Evolutionary conservation across 768 basidiomycete species (phyloP).

Genomic region (Gyrodon lividus): DNA sequence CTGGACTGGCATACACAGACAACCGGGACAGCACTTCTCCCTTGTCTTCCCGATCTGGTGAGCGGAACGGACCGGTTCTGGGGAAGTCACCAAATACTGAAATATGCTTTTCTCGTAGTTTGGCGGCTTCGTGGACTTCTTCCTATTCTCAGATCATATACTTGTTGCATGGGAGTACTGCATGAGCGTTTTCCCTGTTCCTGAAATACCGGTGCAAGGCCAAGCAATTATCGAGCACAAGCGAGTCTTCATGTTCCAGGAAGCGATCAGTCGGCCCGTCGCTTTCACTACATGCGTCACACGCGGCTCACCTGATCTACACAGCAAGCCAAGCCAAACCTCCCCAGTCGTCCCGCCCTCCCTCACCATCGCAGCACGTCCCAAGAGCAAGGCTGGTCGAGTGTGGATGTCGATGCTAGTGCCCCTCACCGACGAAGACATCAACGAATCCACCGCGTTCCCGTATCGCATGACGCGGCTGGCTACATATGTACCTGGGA

Average conservation of each 20-base stretch:
- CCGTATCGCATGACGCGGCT: constrained; percentile 20
- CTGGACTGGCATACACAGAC: constrained; percentile 27
- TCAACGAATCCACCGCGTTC: constrained; percentile 8
- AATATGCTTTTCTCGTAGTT: constrained; percentile 13
- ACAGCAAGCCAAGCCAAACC: not conserved
- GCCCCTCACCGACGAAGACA: constrained; percentile 13
- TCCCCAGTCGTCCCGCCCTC: constrained; percentile 4
- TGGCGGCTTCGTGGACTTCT: constrained; percentile 26
- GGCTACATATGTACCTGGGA: constrained; percentile 9
- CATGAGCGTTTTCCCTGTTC: constrained; percentile 27
- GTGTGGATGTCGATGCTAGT: constrained; percentile 27
- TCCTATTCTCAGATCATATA: constrained; percentile 20
- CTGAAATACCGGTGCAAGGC: constrained; percentile 20
- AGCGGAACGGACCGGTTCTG: constrained; percentile 5
- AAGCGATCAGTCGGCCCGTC: constrained; percentile 21
- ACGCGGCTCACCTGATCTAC: constrained; percentile 2
- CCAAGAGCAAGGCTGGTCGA: constrained; percentile 7
- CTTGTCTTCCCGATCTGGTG: constrained; percentile 21
- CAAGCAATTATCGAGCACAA: constrained; percentile 19
- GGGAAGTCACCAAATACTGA: not conserved
- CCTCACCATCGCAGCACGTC: constrained; percentile 27
- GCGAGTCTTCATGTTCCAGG: constrained; percentile 28
- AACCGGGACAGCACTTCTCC: constrained; percentile 25
- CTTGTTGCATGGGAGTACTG: constrained; percentile 29
- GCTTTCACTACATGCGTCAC: constrained; percentile 28